These are phyloP conservation scores for Lachancea waltii DNA, from an alignment of 805 yeast species.

Conservation along the genomic window DNA sequence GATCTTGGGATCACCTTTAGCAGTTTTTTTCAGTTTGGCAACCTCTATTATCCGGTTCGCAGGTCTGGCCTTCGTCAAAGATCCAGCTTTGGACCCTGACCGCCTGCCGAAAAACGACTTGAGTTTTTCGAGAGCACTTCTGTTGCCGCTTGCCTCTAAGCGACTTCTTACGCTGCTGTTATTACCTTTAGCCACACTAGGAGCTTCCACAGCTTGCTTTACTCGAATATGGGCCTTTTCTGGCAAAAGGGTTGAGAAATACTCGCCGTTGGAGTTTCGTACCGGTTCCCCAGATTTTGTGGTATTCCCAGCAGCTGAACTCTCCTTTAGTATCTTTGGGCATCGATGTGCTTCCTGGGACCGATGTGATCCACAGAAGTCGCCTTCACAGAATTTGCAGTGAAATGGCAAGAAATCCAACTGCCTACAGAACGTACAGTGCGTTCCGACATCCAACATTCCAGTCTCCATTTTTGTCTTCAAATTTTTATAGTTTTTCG, in stretches of 20 bases:
- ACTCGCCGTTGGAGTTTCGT: conserved; percentile 15
- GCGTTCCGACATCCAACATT: conserved; percentile 34
- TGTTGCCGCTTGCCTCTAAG: conserved; percentile 8
- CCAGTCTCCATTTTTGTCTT: conserved; percentile 22
- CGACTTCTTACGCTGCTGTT: conserved; percentile 1
- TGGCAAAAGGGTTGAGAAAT: conserved; percentile 27
- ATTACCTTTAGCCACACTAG: not conserved
- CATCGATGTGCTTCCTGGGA: conserved; percentile 27
- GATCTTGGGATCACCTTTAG: conserved; percentile 25
- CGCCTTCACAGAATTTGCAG: conserved; percentile 25
- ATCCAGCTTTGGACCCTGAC: conserved; percentile 1
- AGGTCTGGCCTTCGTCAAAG: conserved; percentile 5
- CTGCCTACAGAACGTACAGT: conserved; percentile 29
- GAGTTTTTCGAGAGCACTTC: conserved; percentile 23
- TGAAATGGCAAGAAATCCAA: conserved; percentile 32
- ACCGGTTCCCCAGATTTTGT: not conserved
- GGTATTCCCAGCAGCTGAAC: no score
- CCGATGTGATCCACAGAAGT: conserved; percentile 29
- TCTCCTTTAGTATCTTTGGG: conserved; percentile 11
- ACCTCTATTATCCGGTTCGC: conserved; percentile 16
- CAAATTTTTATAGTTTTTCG: not conserved
- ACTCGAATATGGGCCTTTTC: conserved; percentile 26
- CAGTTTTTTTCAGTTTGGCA: conserved; percentile 17
- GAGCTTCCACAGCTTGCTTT: conserved; percentile 6
- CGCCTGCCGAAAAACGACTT: conserved; percentile 19